phyloP scores from a whole-genome alignment of 1,284 basidiomycete genomes.

The Athelia sp. region DNA sequence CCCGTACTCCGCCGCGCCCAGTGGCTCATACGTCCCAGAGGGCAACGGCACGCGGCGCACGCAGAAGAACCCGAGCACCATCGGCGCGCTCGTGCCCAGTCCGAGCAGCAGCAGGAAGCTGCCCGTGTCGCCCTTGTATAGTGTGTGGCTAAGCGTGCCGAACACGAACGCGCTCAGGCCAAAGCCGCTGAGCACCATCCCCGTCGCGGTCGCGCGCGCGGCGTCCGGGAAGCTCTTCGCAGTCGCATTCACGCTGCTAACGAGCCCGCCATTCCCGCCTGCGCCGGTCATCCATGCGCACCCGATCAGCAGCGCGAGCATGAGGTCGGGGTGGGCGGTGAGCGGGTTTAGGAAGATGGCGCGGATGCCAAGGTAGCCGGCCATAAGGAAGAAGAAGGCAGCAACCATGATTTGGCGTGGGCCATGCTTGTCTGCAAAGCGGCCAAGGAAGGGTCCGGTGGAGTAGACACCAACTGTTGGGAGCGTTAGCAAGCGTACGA shows the following conservation, averaged over 20 bases:
- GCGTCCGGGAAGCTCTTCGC: slow-evolving; percentile 61
- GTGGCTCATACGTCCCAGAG: slow-evolving; percentile 12
- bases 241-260: slow-evolving; percentile 54
- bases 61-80: slow-evolving; percentile 62
- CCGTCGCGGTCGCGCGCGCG: slow-evolving; percentile 66
- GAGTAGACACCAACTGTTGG: slow-evolving; percentile 52
- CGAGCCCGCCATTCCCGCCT: slow-evolving; percentile 56
- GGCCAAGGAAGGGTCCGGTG: slow-evolving; percentile 65
- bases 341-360: slow-evolving; percentile 45
- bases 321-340: slow-evolving; percentile 18
- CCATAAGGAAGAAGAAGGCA: slow-evolving; percentile 49
- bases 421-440: slow-evolving; percentile 60
- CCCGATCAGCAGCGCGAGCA: slow-evolving; percentile 36
- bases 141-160: slow-evolving; percentile 56
- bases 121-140: slow-evolving; percentile 70
- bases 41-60: slow-evolving; percentile 55
- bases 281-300: slow-evolving; percentile 57
- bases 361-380: slow-evolving; percentile 66
- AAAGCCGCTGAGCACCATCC: slow-evolving; percentile 76
- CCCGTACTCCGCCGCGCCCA: slow-evolving; percentile 1
- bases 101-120: slow-evolving; percentile 67
- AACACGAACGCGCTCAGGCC: slow-evolving; percentile 83
- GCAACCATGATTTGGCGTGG: slow-evolving; percentile 45
- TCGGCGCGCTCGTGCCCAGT: slow-evolving; percentile 64
- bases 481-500: neutral